These are phyloP conservation scores for Mucor plumbeus DNA, from an alignment of 371 early-diverging fungal species.

Conservation along the genomic window DNA sequence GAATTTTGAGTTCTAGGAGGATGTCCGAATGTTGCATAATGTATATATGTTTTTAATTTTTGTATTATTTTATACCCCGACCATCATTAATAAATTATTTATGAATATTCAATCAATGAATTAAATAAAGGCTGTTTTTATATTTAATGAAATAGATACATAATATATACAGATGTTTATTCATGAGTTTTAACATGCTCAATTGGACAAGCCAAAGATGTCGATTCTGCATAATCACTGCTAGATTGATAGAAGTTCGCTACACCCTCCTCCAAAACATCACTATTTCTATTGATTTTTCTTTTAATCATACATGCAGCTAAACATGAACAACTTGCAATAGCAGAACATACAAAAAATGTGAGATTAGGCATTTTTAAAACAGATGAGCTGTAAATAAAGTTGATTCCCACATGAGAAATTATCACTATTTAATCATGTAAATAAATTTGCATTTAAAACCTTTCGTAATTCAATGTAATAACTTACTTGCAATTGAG, in stretches of 20 bases:
- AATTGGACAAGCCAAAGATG: background rate
- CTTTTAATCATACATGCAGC: background rate
- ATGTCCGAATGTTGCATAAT: background rate
- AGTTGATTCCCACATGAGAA: slow-evolving; percentile 40
- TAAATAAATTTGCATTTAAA: background rate
- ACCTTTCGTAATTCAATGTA: too few species aligned
- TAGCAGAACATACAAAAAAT: slow-evolving; percentile 40
- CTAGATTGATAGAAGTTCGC: background rate
- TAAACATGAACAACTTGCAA: background rate
- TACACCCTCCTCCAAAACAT: background rate
- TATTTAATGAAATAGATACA: too few species aligned
- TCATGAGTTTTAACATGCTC: too few species aligned
- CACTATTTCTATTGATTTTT: background rate
- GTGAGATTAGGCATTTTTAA: slow-evolving; percentile 50
- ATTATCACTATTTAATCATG: slow-evolving; percentile 30
- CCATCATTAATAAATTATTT: background rate
- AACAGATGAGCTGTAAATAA: slow-evolving; percentile 55
- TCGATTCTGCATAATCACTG: background rate
- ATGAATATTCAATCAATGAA: background rate
- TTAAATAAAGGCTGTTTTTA: background rate
- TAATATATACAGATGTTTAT: too few species aligned
- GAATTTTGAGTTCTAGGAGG: slow-evolving; percentile 24
- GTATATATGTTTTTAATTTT: background rate
- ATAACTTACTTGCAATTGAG: slow-evolving; percentile 48
- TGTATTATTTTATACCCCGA: background rate